phyloP scores from a whole-genome alignment of 129 eudicot species.

The Pulicaria dysenterica region DNA sequence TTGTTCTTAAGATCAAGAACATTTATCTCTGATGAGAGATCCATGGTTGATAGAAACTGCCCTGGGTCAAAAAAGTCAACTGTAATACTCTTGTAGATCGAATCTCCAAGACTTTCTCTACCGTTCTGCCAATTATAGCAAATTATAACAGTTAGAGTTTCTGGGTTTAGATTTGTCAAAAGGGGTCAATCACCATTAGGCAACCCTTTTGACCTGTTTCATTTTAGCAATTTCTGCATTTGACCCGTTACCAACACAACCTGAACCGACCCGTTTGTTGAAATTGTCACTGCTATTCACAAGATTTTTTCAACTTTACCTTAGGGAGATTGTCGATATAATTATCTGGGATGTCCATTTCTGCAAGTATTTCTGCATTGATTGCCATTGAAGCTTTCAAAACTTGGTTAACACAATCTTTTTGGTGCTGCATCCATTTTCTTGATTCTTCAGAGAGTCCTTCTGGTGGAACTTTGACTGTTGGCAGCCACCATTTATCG shows the following conservation, averaged over 20 bases:
- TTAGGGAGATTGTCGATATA: conserved; percentile 75
- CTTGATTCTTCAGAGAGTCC: conserved; percentile 70
- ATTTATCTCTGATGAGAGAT: conserved; percentile 63
- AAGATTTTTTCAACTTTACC: conserved; percentile 5
- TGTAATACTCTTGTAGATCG: conserved; percentile 68
- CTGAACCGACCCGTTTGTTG: background rate
- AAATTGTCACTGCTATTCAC: background rate
- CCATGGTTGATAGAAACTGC: conserved; percentile 73
- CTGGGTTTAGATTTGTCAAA: background rate
- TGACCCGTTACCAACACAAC: background rate
- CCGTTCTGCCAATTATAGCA: conserved; percentile 60
- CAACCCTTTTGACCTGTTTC: too few species aligned
- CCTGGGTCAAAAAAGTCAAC: conserved; percentile 76
- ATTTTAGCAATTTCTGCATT: too few species aligned
- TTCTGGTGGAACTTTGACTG: conserved; percentile 67
- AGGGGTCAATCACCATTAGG: too few species aligned
- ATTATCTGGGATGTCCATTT: conserved; percentile 78
- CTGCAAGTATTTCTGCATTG: conserved; percentile 71
- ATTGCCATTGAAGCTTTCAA: conserved; percentile 89
- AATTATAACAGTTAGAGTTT: background rate
- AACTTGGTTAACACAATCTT: conserved; percentile 87
- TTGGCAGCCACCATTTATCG: conserved; percentile 88
- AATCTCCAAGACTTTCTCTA: conserved; percentile 73
- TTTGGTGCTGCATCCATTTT: conserved; percentile 64
- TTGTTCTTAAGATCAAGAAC: conserved; percentile 83